Conservation (phyloP, 345 rosid genomes). For the Citrus trifoliata region DNA sequence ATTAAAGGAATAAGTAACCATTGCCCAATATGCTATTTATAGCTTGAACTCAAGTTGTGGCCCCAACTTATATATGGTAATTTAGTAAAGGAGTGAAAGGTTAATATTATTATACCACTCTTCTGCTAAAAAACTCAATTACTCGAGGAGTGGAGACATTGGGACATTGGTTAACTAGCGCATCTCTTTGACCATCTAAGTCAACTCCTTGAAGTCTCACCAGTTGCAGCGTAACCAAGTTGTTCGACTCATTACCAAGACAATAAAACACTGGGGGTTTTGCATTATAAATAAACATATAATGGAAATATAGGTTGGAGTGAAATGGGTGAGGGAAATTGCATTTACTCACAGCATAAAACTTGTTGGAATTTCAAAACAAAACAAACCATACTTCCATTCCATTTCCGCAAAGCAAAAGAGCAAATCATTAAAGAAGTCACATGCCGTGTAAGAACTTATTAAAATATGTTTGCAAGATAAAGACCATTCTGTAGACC, state of each 20-base stretch:
- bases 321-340: background rate
- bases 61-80: background rate
- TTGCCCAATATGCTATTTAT: background rate
- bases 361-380: background rate
- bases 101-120: background rate
- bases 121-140: background rate
- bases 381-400: background rate
- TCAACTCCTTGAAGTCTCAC: background rate
- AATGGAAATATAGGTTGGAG: background rate
- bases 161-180: background rate
- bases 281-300: background rate
- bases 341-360: background rate
- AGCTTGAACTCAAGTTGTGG: background rate
- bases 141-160: no score
- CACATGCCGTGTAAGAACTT: background rate
- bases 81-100: background rate
- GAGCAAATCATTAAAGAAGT: background rate
- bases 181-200: background rate
- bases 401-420: background rate
- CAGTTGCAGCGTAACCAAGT: background rate
- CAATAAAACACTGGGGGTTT: background rate
- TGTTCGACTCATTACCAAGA: background rate
- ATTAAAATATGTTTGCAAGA: background rate
- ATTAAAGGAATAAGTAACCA: background rate
- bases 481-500: background rate